Base-by-base conservation (phyloP, 148 eudicot genomes). In the Chenopodium album region DNA sequence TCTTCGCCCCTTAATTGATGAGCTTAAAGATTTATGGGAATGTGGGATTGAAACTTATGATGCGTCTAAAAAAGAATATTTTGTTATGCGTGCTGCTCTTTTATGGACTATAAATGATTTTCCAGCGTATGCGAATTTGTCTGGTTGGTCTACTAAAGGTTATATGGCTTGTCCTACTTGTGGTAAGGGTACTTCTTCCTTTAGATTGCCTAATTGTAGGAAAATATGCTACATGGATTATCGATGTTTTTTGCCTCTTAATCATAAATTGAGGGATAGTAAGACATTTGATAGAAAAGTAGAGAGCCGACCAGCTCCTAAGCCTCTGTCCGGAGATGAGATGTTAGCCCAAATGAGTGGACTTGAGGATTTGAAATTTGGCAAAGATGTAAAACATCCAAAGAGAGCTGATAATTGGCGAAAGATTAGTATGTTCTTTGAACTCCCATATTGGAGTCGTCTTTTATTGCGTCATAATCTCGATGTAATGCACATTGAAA, bases 81-180 rank as follows among this genome's bases (percentile, higher is more conserved):
- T 81, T 50, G 9, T 17, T 2, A 56, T 81, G 78, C 79, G 11
- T 13, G 79, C 80, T 22, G 7, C 75, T 17, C 20, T 76, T 31
- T 54, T 76, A 20, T 77, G 81, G 77, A 82, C 85, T 4, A 78
- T 82, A 2, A 77, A 78, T 64, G 85, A 78, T n/a, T 83, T 78
- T 70, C 82, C 34, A 1, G 85, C 85, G 9, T 72, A 83, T 78
- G 84, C 66, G 29, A 67, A 82, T 46, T 69, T 82, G 54, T 69
- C 68, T 2, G 74, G 84, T 9, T 82, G 80, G 80, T 66, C 73
- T 20, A 81, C 79, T 7, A 81, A 75, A 14, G 79, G 79, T 9
- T 81, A 75, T 22, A 64, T 64, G 63, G 79, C 79, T 4, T 81
- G 79, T 31, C 84, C 84, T 28, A 19, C 12, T 64, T 80, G 67